Evolutionary conservation across 2,329 filamentous ascomycete genomes (phyloP).

Genomic region (Epichloe bromicola): DNA sequence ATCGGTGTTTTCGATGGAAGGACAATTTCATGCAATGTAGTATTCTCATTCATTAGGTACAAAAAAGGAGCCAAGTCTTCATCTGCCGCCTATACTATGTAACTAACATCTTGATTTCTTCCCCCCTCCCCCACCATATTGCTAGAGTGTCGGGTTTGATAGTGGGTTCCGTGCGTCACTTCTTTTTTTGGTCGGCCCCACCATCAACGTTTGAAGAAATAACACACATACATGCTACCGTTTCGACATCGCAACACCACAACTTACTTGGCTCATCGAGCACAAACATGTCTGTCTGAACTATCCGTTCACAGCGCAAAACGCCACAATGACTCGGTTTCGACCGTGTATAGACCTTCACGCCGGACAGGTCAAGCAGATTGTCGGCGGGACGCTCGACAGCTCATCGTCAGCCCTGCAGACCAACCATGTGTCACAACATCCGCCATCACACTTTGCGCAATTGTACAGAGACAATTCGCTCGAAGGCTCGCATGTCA

Average conservation of each 20-base stretch:
- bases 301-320: background rate
- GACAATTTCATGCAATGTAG: no score
- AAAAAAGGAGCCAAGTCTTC: no score
- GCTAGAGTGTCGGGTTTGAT: no score
- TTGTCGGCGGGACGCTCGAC: constrained; percentile 86
- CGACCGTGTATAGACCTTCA: constrained; percentile 95
- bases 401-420: constrained; percentile 52
- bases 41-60: no score
- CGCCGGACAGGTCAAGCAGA: constrained; percentile 95
- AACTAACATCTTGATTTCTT: no score
- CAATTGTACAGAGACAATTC: constrained; percentile 63
- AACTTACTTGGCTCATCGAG: background rate
- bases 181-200: background rate
- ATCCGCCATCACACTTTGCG: constrained; percentile 72
- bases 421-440: constrained; percentile 84
- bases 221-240: background rate
- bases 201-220: background rate
- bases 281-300: background rate
- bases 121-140: no score
- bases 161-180: background rate
- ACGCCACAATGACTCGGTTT: constrained; percentile 70
- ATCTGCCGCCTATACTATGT: no score
- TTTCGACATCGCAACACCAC: background rate
- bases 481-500: constrained; percentile 77
- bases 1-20: no score